Base-by-base conservation (phyloP, 2,329 filamentous ascomycete genomes). In the Penicillium sp. region DNA sequence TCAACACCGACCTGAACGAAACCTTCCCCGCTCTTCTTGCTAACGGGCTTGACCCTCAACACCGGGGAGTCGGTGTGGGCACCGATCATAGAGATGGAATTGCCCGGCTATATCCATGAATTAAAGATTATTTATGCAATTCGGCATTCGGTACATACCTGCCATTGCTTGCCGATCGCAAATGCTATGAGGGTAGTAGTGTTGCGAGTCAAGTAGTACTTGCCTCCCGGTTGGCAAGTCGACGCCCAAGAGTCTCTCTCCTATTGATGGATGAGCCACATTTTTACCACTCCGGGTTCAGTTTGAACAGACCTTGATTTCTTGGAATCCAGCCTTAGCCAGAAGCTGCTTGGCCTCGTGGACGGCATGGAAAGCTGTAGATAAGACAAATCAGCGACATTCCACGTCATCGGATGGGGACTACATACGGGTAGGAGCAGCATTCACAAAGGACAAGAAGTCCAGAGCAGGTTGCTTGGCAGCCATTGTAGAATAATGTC, bases 151-250 rank as follows among this genome's bases (percentile, higher is more conserved):
- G 43, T 53, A 57, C 65, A 58, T 67, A 79, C 78, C 72, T 88
- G 88, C 93, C 93, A 99, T 79, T 90, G 88, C 69, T 86, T 85
- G 70, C 93, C 93, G 69, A 97, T 88, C 60, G 91, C 90, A 76
- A 97, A 97, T 62, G 92, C 92, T 57, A 96, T 86, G 63, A 97
- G 90, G 48, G 93, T 95, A 27, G 92, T 96, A 58, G 85, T 88
- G 78, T 97, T 97, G 64, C 93, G 89, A 47, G 93, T 97, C 69
- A 97, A 85, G 78, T 92, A 97, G 82, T 97, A 97, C 78, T 95
- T 97, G 62, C 93, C 92, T 61, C 93, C 92, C 23, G 92, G 91
- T 56, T 86, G 84, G 60, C 96, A 84, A 45, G 83, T 85, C 1
- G 88, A 86, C 15, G 88, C 84, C 93, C 94, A 97, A 46, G 89